Conservation (phyloP, 169 alveolate species). For the Pseudocohnilembus persalinus region DNA sequence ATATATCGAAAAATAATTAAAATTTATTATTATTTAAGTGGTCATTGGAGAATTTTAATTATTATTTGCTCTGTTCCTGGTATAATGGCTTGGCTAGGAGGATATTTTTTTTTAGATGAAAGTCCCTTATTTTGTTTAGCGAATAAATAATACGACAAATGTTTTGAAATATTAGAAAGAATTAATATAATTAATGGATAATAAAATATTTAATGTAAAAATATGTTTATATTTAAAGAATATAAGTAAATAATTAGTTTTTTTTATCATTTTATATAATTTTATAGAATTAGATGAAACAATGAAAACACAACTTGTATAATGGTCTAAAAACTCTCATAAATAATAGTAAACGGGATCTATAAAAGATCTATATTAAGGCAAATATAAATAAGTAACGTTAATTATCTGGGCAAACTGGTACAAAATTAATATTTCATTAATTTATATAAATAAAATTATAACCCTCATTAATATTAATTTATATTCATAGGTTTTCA, state of each 20-base stretch:
- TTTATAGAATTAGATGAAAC: constrained; percentile 10
- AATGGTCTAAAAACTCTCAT: constrained; percentile 19
- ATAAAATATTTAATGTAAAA: constrained; percentile 10
- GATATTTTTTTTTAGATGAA: constrained; percentile 29
- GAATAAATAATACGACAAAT: constrained; percentile 25
- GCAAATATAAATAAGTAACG: constrained; percentile 21
- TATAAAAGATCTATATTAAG: constrained; percentile 18
- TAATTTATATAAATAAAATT: too few species aligned
- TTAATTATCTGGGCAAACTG: constrained; percentile 39
- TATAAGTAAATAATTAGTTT: not conserved
- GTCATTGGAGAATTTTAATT: constrained; percentile 42
- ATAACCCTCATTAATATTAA: too few species aligned
- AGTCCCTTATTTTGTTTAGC: constrained; percentile 28
- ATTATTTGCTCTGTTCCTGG: constrained; percentile 39
- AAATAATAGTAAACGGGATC: not conserved
- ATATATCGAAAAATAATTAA: not conserved
- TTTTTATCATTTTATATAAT: too few species aligned
- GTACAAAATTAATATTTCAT: not conserved
- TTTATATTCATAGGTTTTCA: constrained; percentile 5
- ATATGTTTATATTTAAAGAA: too few species aligned
- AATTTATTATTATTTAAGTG: too few species aligned
- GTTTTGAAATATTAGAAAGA: constrained; percentile 17
- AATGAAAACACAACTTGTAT: constrained; percentile 3
- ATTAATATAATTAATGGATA: constrained; percentile 25
- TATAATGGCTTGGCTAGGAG: constrained; percentile 37